Base-by-base conservation (phyloP, 1,284 basidiomycete species). In the Baeospora myosura region DNA sequence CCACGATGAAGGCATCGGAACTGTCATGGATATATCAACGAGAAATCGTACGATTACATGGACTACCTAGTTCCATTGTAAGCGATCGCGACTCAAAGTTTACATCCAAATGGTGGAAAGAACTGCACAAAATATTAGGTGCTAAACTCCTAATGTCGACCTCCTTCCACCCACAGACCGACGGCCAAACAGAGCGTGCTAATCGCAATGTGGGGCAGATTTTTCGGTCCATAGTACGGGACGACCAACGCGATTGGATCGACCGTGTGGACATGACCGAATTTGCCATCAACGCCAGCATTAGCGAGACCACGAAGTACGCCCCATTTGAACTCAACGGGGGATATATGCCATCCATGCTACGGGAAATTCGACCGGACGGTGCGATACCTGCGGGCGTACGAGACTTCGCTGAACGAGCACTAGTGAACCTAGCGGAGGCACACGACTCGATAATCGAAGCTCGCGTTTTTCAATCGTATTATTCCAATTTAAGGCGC, bases 81-180 rank as follows among this genome's bases (percentile, higher is more conserved):
- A 57, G 55, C 1, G 59, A 66, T 33, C 38, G 55, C 1, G 62
- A 65, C 36, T 45, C 57, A 0, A 59, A 61, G 38, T 66, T 66
- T 45, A 65, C 58, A 0, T 58, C 61, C 0, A 47, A 43, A 38
- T 66, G 57, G 50, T 66, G 62, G 63, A 17, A 41, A 6, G 55
- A 62, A 39, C 41, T 63, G 0, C 56, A 64, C 26, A 36, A 52
- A 5, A 12, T 65, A 5, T 21, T 65, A 1, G 63, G 63, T 2
- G 54, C 56, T 0, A 59, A 58, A 35, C 49, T 68, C 0, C 43
- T 61, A 2, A 64, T 71, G 61, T 72, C 68, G 0, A 70, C 60
- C 0, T 57, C 64, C 4, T 71, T 64, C 42, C 69, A 72, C 30
- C 68, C 64, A 0, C 63, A 72, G 42, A 71, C 56, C 2, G 65